Percentiles rank a stretch among this genome's conserved stretches.
Conservation (phyloP, 2,329 filamentous ascomycete species). For the Gyromitra esculenta region DNA sequence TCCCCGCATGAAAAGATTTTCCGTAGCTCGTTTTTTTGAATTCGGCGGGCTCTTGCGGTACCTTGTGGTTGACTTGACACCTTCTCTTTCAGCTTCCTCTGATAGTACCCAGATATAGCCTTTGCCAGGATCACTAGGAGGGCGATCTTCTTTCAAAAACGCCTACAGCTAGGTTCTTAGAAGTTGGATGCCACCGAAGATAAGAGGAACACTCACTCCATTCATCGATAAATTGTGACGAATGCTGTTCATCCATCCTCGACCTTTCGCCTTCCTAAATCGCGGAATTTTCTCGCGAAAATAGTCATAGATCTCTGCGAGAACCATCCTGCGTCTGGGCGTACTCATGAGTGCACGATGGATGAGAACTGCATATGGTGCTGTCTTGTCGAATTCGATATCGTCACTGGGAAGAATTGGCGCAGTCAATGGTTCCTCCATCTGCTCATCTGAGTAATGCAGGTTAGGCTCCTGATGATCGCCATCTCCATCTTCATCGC, state of each 20-base stretch:
- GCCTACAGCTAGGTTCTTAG: conserved; percentile 58
- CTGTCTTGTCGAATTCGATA: conserved; percentile 35
- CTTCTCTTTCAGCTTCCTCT: conserved; percentile 72
- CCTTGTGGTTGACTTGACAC: conserved; percentile 85
- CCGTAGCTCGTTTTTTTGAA: conserved; percentile 36
- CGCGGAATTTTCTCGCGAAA: conserved; percentile 84
- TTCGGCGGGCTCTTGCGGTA: conserved; percentile 68
- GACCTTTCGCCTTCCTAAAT: conserved; percentile 68
- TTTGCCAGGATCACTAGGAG: conserved; percentile 54
- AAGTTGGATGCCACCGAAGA: conserved; percentile 49
- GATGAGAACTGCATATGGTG: conserved; percentile 83
- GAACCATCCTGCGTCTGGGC: conserved; percentile 74
- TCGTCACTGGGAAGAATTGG: conserved; percentile 29
- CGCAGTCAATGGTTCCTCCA: background rate
- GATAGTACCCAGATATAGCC: conserved; percentile 74
- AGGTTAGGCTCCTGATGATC: background rate
- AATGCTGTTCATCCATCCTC: conserved; percentile 95
- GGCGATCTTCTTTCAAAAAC: conserved; percentile 62
- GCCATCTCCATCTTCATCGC: background rate
- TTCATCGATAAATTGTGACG: conserved; percentile 98
- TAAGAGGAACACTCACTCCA: conserved; percentile 68
- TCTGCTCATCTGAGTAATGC: background rate
- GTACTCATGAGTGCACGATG: conserved; percentile 76
- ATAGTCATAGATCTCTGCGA: conserved; percentile 92
- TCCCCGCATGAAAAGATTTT: conserved; percentile 35